Percentiles rank a stretch among this genome's conserved stretches.
These are phyloP conservation scores for Ganoderma resinaceum DNA, from an alignment of 1,284 basidiomycete species.

Conservation along the genomic window DNA sequence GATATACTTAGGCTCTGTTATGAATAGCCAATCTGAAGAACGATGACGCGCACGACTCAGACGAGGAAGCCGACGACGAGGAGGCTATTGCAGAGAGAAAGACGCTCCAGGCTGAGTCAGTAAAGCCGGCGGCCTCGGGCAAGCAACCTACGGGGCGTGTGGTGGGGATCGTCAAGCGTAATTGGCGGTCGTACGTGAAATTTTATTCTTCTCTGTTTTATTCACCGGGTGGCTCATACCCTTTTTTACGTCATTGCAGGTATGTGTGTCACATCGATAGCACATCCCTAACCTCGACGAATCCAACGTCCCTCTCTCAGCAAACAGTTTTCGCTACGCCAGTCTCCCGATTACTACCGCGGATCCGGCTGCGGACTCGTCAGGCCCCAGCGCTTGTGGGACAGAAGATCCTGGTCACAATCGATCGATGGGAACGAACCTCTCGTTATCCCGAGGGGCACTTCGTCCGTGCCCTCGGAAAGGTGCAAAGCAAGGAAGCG, in stretches of 20 bases:
- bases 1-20: conserved; percentile 9
- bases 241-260: conserved; percentile 44
- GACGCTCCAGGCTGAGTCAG: conserved; percentile 48
- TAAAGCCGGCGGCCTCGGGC: conserved; percentile 52
- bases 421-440: conserved; percentile 90
- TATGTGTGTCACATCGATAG: conserved; percentile 98
- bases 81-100: conserved; percentile 58
- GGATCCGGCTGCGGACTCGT: conserved; percentile 93
- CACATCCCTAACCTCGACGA: conserved; percentile 83
- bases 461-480: conserved; percentile 93
- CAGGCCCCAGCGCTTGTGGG: conserved; percentile 90
- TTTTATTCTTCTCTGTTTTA: neutral
- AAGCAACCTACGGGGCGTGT: conserved; percentile 92
- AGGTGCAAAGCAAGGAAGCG: conserved; percentile 93
- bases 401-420: conserved; percentile 96
- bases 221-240: conserved; percentile 17
- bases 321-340: conserved; percentile 97
- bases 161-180: conserved; percentile 93
- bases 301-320: conserved; percentile 82
- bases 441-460: conserved; percentile 98
- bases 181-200: conserved; percentile 86
- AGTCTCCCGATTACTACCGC: conserved; percentile 90
- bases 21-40: conserved; percentile 80
- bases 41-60: conserved; percentile 88
- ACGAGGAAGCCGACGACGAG: conserved; percentile 59